phyloP scores from a whole-genome alignment of 2,329 filamentous ascomycete genomes.

The Lachnellula arida region DNA sequence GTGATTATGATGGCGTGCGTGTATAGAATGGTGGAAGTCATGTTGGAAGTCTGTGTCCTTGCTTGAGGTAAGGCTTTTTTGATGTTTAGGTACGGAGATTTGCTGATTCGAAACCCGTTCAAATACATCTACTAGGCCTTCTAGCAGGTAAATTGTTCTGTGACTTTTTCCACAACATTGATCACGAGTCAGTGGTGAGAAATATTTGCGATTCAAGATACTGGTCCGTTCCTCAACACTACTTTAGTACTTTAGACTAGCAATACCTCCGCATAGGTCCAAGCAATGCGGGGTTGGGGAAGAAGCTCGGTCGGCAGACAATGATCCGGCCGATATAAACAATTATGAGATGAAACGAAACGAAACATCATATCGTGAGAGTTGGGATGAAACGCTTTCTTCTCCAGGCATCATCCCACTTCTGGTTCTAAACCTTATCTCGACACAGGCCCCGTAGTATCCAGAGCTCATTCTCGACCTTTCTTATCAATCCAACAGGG shows the following conservation, averaged over 20 bases:
- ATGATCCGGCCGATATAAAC: too few relatives aligned
- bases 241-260: too few relatives aligned
- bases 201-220: too few relatives aligned
- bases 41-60: not conserved
- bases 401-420: not conserved
- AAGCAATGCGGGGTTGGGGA: too few relatives aligned
- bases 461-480: not conserved
- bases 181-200: too few relatives aligned
- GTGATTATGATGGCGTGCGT: conserved; percentile 6
- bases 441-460: not conserved
- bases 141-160: too few relatives aligned
- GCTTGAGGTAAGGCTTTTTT: not conserved
- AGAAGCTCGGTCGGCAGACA: too few relatives aligned
- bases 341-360: too few relatives aligned
- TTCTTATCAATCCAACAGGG: not conserved
- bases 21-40: conserved; percentile 1
- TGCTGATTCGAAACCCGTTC: not conserved
- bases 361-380: not conserved
- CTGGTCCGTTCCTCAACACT: too few relatives aligned
- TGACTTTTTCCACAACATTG: too few relatives aligned
- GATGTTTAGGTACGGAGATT: not conserved
- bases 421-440: not conserved
- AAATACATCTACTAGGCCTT: too few relatives aligned
- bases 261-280: too few relatives aligned
- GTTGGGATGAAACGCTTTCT: not conserved